A percentile compares a stretch with the other conserved stretches of the same genome.
phyloP scores from a whole-genome alignment of 768 basidiomycete genomes.

The Hirschioporus abietinus region DNA sequence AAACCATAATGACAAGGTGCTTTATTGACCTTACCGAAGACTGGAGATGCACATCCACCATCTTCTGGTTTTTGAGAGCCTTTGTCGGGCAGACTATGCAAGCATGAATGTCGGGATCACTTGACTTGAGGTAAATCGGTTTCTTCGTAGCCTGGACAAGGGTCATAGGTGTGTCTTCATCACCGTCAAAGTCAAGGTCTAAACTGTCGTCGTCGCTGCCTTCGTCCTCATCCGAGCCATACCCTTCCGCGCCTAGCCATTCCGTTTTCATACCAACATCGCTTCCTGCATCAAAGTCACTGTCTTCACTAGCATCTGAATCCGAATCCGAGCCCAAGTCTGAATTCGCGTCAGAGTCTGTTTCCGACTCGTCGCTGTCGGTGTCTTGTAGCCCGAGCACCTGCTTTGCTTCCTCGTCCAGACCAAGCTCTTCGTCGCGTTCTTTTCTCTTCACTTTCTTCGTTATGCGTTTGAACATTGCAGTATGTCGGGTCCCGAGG shows the following conservation, averaged over 20 bases:
- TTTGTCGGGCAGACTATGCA: conserved; percentile 74
- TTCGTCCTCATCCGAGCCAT: conserved; percentile 19
- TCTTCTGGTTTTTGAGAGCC: conserved; percentile 51
- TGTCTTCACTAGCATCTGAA: conserved; percentile 15
- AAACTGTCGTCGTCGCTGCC: conserved; percentile 16
- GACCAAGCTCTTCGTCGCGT: conserved; percentile 58
- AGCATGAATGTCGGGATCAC: conserved; percentile 48
- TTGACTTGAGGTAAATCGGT: conserved; percentile 55
- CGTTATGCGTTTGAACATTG: conserved; percentile 78
- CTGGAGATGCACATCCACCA: conserved; percentile 51
- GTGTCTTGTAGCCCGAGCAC: conserved; percentile 66
- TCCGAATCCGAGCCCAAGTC: conserved; percentile 27
- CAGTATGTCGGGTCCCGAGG: not conserved
- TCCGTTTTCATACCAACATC: conserved; percentile 8
- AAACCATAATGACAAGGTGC: not conserved
- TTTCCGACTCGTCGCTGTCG: conserved; percentile 65
- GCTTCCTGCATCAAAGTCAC: conserved; percentile 23
- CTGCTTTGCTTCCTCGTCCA: conserved; percentile 60
- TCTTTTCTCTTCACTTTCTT: conserved; percentile 56
- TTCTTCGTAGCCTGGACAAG: conserved; percentile 56
- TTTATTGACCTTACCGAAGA: conserved; percentile 55
- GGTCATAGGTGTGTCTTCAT: conserved; percentile 41
- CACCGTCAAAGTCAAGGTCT: conserved; percentile 6
- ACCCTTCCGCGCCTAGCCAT: conserved; percentile 9
- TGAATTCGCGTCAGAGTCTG: conserved; percentile 41